Base-by-base conservation (phyloP, 768 basidiomycete species). In the Boletellus emodensis region DNA sequence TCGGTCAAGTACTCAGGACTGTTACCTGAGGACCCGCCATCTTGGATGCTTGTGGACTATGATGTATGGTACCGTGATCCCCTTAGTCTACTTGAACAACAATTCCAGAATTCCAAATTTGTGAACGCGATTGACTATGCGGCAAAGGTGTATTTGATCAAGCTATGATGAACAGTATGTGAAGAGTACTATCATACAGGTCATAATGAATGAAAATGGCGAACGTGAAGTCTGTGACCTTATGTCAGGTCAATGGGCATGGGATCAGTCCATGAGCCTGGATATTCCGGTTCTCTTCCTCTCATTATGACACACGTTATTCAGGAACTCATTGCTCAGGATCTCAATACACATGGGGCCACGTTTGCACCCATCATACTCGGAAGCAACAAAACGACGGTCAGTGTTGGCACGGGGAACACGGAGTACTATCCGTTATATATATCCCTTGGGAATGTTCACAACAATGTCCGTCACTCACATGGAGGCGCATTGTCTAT, bases 41-140 rank as follows among this genome's bases (percentile, higher is more conserved):
- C 49, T 5, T 69, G 66, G 68, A 69, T 64, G 66, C 41, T 34
- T 0, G 53, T 48, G 3, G 43, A 58, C 2, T 62, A 61, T 40
- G 60, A 63, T 20, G 52, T 67, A 2, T 65, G 60, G 59, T 57
- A 24, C 28, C 55, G 61, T 0, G 57, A 75, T 51, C 44, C 34
- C 2, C 40, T 41, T 2, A 8, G 11, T n/a, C 13, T 41, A 5
- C 40, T 41, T 1, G 13, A 41, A 15, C 3, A 26, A 11, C 40
- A 41, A 22, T 22, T 41, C 6, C 11, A 7, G 4, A 44, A 44
- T 22, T 14, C 22, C 0, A 22, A 35, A 22, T 44, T 44, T 14
- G 20, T 2, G 0, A 14, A 14, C 5, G 3, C 1, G 4, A 35
- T 44, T 35, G 33, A 44, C 15, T 44, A 44, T 44, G 33, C 33